Conservation (phyloP, 106 monocot species). For the Dendrobium chrysotoxum region DNA sequence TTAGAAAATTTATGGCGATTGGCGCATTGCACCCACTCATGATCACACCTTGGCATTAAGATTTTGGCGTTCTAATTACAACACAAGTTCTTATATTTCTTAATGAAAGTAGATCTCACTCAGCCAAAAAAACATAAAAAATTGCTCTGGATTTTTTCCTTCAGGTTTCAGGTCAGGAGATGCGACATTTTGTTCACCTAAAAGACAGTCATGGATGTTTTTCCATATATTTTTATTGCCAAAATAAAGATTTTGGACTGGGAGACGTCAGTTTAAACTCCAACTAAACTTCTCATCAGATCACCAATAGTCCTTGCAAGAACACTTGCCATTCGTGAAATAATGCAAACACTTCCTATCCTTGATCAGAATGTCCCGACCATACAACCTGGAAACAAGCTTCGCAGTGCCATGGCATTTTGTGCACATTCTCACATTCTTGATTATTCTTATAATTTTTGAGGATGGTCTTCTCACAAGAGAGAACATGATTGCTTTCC, state of each 20-base stretch:
- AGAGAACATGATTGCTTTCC: constrained; percentile 56
- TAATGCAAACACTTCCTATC: constrained; percentile 73
- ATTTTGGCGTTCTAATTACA: no score
- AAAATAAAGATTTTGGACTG: not conserved
- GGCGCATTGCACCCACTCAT: no score
- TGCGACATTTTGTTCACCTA: no score
- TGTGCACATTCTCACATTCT: constrained; percentile 53
- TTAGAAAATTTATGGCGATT: no score
- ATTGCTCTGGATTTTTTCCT: no score
- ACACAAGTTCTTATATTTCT: no score
- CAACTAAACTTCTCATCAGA: not conserved
- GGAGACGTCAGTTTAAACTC: not conserved
- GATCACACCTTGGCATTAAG: no score
- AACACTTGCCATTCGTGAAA: constrained; percentile 73
- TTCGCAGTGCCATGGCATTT: constrained; percentile 57
- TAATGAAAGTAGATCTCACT: no score
- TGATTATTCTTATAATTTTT: constrained; percentile 50
- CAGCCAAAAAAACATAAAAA: no score
- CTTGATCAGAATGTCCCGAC: constrained; percentile 58
- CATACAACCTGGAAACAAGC: constrained; percentile 38
- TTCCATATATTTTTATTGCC: not conserved
- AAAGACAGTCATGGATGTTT: no score
- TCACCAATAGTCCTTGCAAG: constrained; percentile 90
- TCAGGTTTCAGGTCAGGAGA: no score
- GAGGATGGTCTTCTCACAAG: constrained; percentile 23